Base-by-base conservation (phyloP, 495 filamentous ascomycete genomes). In the Annulohypoxylon maeteangense region DNA sequence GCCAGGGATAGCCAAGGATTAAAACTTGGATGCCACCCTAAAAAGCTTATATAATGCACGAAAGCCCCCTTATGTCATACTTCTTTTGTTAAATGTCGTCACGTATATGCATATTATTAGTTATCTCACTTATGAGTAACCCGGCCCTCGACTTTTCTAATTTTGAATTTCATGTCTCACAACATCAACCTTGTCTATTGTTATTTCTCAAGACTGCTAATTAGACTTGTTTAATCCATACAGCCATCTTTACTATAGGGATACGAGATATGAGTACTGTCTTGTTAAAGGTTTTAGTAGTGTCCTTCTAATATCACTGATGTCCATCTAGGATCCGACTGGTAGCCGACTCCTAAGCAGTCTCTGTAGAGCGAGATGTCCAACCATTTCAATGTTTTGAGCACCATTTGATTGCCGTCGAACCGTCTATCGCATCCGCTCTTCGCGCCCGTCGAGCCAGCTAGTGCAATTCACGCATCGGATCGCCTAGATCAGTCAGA, bases 381-480 rank as follows among this genome's bases (percentile, higher is more conserved):
- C 34, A 31, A 18, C 8, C 20, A 22, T 14, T 7, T 2, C 11
- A 20, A 48, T 48, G 7, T 51, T 51, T 51, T 25, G 11, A n/a
- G n/a, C n/a, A 51, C 25, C 11, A 14, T 38, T 12, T 31, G 29
- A 62, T 36, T n/a, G 14, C 36, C 12, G n/a, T 40, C 5, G 11
- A n/a, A 32, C 12, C 23, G 20, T 60, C 25, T 54, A 73, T 65
- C 61, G 69, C 70, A 74, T 77, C 45, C 75, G 72, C 51, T 91
- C 89, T 75, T 93, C 91, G 69, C 90, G 83, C n/a, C 90, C 91
- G 80, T 93, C 91, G 70, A 88, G 87, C 91, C 91, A 93, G 66
- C 88, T 91, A 4, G 90, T 92, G 75, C 91, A 93, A 67, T 92
- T 90, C 16, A 90, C 75, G 76, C 91, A 93, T 1, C 90, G 84